These are phyloP conservation scores for Tetracladium setigerum DNA, from an alignment of 495 filamentous ascomycete genomes.

Conservation along the genomic window DNA sequence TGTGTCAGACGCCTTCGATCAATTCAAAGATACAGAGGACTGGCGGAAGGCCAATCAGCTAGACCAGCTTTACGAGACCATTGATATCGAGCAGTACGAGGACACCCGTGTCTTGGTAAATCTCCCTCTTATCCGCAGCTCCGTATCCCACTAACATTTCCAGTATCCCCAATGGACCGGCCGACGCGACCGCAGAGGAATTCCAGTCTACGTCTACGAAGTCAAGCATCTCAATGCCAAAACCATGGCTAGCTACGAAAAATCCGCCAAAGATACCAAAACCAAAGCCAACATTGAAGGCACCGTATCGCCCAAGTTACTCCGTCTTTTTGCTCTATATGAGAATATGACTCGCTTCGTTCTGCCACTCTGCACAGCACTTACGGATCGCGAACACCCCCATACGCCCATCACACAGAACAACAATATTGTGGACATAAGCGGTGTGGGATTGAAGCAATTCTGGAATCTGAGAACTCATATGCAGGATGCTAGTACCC, in stretches of 20 bases:
- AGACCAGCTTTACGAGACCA: conserved; percentile 64
- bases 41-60: conserved; percentile 78
- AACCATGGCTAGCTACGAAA: conserved; percentile 68
- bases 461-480: conserved; percentile 89
- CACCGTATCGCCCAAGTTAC: conserved; percentile 56
- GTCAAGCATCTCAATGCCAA: conserved; percentile 76
- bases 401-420: conserved; percentile 75
- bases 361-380: conserved; percentile 69
- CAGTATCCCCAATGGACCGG: conserved; percentile 94
- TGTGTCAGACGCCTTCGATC: conserved; percentile 63
- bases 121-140: conserved; percentile 3
- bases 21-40: conserved; percentile 84
- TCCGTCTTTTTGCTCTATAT: conserved; percentile 80
- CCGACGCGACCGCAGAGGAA: conserved; percentile 76
- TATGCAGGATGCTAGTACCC: conserved; percentile 80
- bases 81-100: conserved; percentile 77
- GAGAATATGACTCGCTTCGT: conserved; percentile 85
- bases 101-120: conserved; percentile 65
- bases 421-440: conserved; percentile 87
- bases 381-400: conserved; percentile 58
- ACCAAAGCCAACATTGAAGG: conserved; percentile 47
- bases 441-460: conserved; percentile 74
- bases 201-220: conserved; percentile 84
- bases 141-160: not conserved
- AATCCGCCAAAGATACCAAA: conserved; percentile 40